Evolutionary conservation across 768 basidiomycete genomes (phyloP), one percentile per base, ranked within the genome.

Genomic region (Suillus variegatus): DNA sequence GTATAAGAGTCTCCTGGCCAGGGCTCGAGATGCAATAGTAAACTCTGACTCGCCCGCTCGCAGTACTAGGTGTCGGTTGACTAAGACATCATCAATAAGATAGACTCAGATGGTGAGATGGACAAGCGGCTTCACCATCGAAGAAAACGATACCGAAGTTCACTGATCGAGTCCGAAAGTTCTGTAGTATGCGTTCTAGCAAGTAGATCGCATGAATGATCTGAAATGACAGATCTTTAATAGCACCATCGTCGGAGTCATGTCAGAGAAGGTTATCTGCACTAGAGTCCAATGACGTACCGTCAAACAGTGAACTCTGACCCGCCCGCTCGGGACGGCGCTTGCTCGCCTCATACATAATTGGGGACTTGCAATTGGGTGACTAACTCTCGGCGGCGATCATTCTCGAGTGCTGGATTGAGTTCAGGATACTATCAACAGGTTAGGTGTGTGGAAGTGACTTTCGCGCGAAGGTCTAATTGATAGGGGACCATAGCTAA

Each of bases 201-300:
- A 77, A 73, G 61, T 84, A 80, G 36, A 83, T 74, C 3, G 88
- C 90, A 70, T 91, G 90, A 2, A 88, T 65, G 57, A 88, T 82
- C 72, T 91, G 90, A 66, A 89, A 88, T 46, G 82, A 83, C 0
- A 75, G 74, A 38, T 85, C 88, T 87, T 65, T 46, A 51, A 46
- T 38, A 20, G 4, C 28, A 4, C 51, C 28, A 52, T 32, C 28
- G 2, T 18, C 16, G 18, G 4, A 32, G 32, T 54, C 28, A 25
- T 54, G 28, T 54, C 28, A 54, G 52, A 20, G 20, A 54, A 35
- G 20, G 18, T 9, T 1, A 54, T 32, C 18, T 18, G 28, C 1
- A 12, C 28, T 54, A 20, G 18, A 32, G 9, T 20, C 47, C 28
- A 43, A 43, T 12, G 35, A 57, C 78, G 61, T 67, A 85, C 88